Evolutionary conservation across 2,329 filamentous ascomycete species (phyloP).

Genomic region (Botrytis hyacinthi): DNA sequence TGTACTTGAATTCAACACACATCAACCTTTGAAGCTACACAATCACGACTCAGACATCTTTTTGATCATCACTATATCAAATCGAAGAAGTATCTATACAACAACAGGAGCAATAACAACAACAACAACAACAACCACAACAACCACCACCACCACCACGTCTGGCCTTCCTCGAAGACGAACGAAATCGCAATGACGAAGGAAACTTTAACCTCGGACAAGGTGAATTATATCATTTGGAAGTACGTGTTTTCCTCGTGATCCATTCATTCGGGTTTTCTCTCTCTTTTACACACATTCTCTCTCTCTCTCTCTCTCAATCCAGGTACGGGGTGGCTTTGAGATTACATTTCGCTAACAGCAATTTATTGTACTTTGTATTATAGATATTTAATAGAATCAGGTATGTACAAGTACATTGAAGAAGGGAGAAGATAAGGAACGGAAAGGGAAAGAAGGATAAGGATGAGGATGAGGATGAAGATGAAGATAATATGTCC

Average conservation of each 20-base stretch:
- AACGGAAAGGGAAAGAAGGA: too few relatives aligned
- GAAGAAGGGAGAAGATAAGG: background rate
- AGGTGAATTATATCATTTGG: slow-evolving; percentile 70
- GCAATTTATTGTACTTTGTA: slow-evolving; percentile 24
- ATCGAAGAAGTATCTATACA: background rate
- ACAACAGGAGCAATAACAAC: background rate
- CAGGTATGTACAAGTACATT: slow-evolving; percentile 34
- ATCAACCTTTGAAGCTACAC: background rate
- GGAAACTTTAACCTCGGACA: slow-evolving; percentile 57
- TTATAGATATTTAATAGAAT: slow-evolving; percentile 40
- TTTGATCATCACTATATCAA: background rate
- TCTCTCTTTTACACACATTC: background rate
- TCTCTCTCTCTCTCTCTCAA: background rate
- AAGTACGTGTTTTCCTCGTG: slow-evolving; percentile 52
- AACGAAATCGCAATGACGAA: slow-evolving; percentile 35
- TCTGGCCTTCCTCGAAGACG: background rate
- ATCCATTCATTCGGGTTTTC: slow-evolving; percentile 29
- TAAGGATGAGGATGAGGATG: background rate
- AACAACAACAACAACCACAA: background rate
- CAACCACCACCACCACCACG: too few relatives aligned
- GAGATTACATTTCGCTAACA: slow-evolving; percentile 34
- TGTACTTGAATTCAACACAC: background rate
- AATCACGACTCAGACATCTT: background rate
- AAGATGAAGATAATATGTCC: background rate
- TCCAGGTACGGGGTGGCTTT: slow-evolving; percentile 28